Percentiles rank a stretch among this genome's conserved stretches.
Conservation (phyloP, 2,329 filamentous ascomycete species). For the Fusarium illudens region DNA sequence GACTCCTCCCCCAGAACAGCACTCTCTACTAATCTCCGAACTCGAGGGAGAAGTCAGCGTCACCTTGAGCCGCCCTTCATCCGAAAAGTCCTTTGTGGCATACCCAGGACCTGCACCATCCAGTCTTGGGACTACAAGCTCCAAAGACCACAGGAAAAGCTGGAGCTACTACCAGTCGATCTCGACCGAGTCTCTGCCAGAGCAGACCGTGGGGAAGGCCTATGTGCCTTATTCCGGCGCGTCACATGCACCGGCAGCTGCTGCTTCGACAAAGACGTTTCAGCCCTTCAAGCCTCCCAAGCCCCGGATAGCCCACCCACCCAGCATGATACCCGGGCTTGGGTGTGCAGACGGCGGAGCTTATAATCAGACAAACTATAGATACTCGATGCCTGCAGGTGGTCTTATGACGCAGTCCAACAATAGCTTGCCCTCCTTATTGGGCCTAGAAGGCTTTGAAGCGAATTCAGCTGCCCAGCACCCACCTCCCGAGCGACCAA, state of each 20-base stretch:
- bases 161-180: neutral
- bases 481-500: neutral
- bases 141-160: neutral
- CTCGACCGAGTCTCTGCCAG: neutral
- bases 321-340: neutral
- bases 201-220: neutral
- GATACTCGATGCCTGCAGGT: neutral
- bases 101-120: neutral
- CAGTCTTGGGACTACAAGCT: neutral
- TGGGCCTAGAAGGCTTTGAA: neutral
- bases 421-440: neutral
- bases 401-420: neutral
- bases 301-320: neutral
- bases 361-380: neutral
- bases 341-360: neutral
- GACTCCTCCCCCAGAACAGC: neutral
- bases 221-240: slow-evolving; percentile 2
- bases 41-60: neutral
- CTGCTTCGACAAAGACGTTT: neutral
- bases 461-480: neutral
- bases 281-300: slow-evolving; percentile 1
- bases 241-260: neutral
- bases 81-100: neutral
- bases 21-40: neutral
- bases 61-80: neutral